Conservation (phyloP, 2,329 filamentous ascomycete species). For the Beauveria sp. region DNA sequence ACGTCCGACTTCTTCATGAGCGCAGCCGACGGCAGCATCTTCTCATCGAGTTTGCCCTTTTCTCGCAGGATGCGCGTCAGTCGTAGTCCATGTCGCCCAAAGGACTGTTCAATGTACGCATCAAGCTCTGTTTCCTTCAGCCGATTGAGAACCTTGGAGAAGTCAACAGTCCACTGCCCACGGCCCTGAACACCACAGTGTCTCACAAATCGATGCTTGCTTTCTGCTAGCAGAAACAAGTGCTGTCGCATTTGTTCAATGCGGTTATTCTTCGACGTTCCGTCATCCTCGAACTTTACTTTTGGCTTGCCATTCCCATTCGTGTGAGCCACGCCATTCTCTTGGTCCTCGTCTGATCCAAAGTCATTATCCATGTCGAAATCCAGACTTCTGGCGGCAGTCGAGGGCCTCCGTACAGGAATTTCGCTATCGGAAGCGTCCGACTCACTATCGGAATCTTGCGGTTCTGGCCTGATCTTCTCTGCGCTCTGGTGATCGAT, state of each 20-base stretch:
- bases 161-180: constrained; percentile 79
- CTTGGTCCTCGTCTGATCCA: constrained; percentile 29
- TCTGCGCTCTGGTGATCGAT: constrained; percentile 40
- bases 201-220: constrained; percentile 59
- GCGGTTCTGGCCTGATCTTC: constrained; percentile 34
- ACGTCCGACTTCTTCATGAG: constrained; percentile 82
- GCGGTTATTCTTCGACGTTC: constrained; percentile 34
- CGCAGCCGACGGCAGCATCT: constrained; percentile 70
- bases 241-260: constrained; percentile 61
- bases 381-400: neutral
- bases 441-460: constrained; percentile 16
- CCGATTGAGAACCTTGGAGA: constrained; percentile 60
- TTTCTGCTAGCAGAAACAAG: constrained; percentile 63
- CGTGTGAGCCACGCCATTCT: constrained; percentile 26
- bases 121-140: constrained; percentile 75
- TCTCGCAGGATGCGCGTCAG: constrained; percentile 78
- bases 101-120: constrained; percentile 68
- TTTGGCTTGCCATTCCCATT: constrained; percentile 32
- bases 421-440: constrained; percentile 20
- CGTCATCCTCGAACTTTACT: constrained; percentile 45
- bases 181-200: constrained; percentile 56
- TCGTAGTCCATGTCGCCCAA: constrained; percentile 69
- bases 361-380: constrained; percentile 17
- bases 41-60: constrained; percentile 92
- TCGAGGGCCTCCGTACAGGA: constrained; percentile 2